Base-by-base conservation (phyloP, 2,329 filamentous ascomycete species). In the Emydomyces testavorans region DNA sequence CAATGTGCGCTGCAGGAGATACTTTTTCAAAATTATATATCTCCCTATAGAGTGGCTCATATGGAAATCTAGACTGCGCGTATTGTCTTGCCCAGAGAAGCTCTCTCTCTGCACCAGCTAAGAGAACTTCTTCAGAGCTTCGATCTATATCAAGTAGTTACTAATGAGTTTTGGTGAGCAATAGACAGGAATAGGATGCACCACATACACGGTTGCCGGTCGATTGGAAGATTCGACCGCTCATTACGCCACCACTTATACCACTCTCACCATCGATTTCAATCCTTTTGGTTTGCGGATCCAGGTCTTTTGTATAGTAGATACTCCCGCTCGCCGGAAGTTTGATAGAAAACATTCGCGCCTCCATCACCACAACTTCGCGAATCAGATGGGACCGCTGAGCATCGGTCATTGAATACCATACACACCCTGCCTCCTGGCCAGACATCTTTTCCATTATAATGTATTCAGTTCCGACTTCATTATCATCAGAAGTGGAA, bases 241-340 rank as follows among this genome's bases (percentile, higher is more conserved):
- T n/a, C n/a, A n/a, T n/a, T n/a, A n/a, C n/a, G n/a, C n/a, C n/a
- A n/a, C n/a, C n/a, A n/a, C n/a, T n/a, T n/a, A n/a, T n/a, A n/a
- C n/a, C n/a, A n/a, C n/a, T 10, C 16, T 36, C 15, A 37, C 32
- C 34, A 16, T 5, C 28, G 15, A 42, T 34, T 11, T 18, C 18
- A 50, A 52, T 11, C 26, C 32, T 7, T 21, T 39, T 21, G 16
- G 16, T 34, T 40, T 32, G 20, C 16, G 24, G 38, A 26, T 43
- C 31, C 34, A 52, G 21, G 31, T 36, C 32, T 29, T 39, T 31
- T 40, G 29, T 15, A 40, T 36, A 50, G 26, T 34, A 46, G 4
- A 67, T 55, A 52, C 60, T 62, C 4, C 64, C 63, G 49, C 62
- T 66, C 0, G 58, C 63, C 31, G 63, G 61, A 45, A 67, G 64